Evolutionary conservation across 2,329 filamentous ascomycete genomes (phyloP).

Genomic region (Phoma sp.): DNA sequence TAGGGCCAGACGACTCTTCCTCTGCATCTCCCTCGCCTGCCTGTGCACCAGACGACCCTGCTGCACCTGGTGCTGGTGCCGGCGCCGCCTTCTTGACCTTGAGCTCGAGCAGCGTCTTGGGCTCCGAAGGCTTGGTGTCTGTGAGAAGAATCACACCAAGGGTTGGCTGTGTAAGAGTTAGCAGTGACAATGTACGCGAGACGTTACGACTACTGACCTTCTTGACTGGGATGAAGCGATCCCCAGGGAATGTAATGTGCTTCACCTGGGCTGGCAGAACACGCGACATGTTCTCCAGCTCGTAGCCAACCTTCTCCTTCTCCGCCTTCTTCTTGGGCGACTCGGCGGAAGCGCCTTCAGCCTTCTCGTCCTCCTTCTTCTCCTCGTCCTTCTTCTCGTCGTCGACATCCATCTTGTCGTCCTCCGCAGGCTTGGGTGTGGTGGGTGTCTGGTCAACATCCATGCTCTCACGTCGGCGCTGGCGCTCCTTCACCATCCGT

Average conservation of each 20-base stretch:
- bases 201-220: constrained; percentile 63
- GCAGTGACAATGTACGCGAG: background rate
- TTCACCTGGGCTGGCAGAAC: constrained; percentile 92
- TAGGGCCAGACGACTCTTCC: background rate
- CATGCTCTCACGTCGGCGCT: constrained; percentile 91
- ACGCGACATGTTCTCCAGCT: constrained; percentile 95
- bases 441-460: constrained; percentile 83
- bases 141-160: constrained; percentile 91
- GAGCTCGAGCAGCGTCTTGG: constrained; percentile 84
- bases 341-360: constrained; percentile 59
- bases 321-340: constrained; percentile 86
- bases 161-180: constrained; percentile 69
- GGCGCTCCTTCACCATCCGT: constrained; percentile 91
- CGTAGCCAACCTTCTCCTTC: constrained; percentile 96
- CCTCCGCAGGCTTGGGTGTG: constrained; percentile 70
- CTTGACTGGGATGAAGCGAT: constrained; percentile 91
- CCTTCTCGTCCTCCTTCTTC: constrained; percentile 83
- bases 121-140: constrained; percentile 79
- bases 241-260: constrained; percentile 90
- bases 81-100: constrained; percentile 80
- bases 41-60: constrained; percentile 44
- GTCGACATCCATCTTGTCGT: constrained; percentile 85
- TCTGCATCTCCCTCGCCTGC: constrained; percentile 54
- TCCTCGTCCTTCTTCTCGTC: constrained; percentile 54
- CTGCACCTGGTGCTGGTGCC: constrained; percentile 52